A percentile compares a stretch with the other conserved stretches of the same genome.
phyloP scores from a whole-genome alignment of 192 early-diverging fungal species.

The Coemansia sp. region DNA sequence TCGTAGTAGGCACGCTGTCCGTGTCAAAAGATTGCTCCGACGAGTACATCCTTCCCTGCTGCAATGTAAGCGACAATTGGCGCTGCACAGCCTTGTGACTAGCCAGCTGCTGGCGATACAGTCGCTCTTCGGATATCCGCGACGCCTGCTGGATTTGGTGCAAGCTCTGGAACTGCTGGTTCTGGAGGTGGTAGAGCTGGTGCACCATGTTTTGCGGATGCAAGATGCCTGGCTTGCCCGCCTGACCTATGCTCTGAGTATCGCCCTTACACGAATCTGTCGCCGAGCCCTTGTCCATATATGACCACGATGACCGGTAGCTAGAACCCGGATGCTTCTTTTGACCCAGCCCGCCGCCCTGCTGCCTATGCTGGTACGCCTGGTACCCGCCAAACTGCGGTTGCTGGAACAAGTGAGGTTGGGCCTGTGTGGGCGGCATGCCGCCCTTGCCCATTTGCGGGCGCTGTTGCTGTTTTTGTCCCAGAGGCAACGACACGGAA shows the following conservation, averaged over 20 bases:
- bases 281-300: constrained; percentile 36
- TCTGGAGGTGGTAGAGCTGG: constrained; percentile 40
- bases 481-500: background rate
- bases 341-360: background rate
- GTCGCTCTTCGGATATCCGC: constrained; percentile 21
- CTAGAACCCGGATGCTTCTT: constrained; percentile 13
- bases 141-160: constrained; percentile 24
- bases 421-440: background rate
- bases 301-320: constrained; percentile 44
- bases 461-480: background rate
- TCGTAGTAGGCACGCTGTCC: background rate
- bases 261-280: constrained; percentile 18
- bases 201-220: constrained; percentile 26
- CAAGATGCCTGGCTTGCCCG: constrained; percentile 9
- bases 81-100: background rate
- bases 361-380: constrained; percentile 2
- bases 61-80: background rate
- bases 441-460: background rate
- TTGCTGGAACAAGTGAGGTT: constrained; percentile 3
- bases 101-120: background rate
- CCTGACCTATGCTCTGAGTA: constrained; percentile 25
- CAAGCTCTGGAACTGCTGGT: constrained; percentile 43
- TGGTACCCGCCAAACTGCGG: background rate
- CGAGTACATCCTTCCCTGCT: constrained; percentile 7
- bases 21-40: constrained; percentile 4